Percentiles rank a stretch among this genome's conserved stretches.
Evolutionary conservation across 768 basidiomycete genomes (phyloP).

Genomic region (Suillus bovinus): DNA sequence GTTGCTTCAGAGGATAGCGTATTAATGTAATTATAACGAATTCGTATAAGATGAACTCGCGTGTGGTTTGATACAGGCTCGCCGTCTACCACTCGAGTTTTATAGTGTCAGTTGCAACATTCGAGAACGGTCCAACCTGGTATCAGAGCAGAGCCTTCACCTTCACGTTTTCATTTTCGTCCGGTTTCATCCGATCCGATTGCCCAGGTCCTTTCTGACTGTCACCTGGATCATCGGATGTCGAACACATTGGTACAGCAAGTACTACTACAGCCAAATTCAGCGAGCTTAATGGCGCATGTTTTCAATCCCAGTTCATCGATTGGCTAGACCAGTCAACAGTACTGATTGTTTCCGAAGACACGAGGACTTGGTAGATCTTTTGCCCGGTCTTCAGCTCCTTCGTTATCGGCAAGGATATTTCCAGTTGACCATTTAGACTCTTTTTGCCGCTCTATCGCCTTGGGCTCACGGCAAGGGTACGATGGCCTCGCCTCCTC

Average conservation of each 20-base stretch:
- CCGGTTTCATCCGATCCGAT: constrained; percentile 2
- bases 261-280: background rate
- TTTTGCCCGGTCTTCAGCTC: background rate
- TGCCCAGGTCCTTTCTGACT: background rate
- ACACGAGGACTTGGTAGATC: background rate
- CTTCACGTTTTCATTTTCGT: background rate
- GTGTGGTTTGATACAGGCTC: background rate
- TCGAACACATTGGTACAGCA: background rate
- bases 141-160: too few relatives aligned
- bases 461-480: background rate
- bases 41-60: background rate
- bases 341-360: background rate
- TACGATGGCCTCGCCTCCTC: background rate
- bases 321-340: too few relatives aligned
- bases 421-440: background rate
- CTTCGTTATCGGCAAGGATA: background rate
- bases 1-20: background rate
- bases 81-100: background rate
- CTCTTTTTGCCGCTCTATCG: background rate
- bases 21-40: background rate
- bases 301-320: too few relatives aligned
- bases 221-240: background rate
- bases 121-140: too few relatives aligned
- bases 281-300: background rate
- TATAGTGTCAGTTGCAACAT: background rate